phyloP scores from a whole-genome alignment of 768 basidiomycete species.

The Rubroboletus pulcherrimus region DNA sequence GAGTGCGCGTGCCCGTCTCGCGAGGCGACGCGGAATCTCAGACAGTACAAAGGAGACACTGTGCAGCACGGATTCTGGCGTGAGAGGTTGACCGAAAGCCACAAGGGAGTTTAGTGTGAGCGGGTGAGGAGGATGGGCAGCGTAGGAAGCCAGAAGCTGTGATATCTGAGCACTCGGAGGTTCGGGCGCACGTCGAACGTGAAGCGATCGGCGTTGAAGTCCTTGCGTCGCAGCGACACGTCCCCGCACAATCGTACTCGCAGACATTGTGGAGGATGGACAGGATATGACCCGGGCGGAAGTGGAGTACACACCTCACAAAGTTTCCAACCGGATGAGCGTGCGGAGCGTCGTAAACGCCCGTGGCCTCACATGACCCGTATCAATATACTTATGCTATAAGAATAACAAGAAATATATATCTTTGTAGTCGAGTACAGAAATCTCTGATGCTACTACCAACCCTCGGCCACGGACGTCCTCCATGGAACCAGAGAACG shows the following conservation, averaged over 20 bases:
- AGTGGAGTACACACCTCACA: not conserved
- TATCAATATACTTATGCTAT: conserved; percentile 3
- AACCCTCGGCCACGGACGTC: not conserved
- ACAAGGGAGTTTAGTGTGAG: conserved; percentile 71
- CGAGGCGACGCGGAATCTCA: conserved; percentile 76
- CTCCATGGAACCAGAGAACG: not conserved
- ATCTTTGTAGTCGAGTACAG: conserved; percentile 23
- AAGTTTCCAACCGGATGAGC: not conserved
- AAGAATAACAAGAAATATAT: conserved; percentile 26
- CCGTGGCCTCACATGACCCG: not conserved
- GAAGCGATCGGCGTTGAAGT: conserved; percentile 15
- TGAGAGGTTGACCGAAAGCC: conserved; percentile 72
- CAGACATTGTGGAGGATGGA: conserved; percentile 5
- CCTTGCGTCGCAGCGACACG: not conserved
- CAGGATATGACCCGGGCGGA: not conserved
- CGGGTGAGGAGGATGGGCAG: conserved; percentile 59
- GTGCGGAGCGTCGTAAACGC: not conserved
- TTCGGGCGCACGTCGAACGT: conserved; percentile 42
- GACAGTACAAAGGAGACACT: conserved; percentile 73
- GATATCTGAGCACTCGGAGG: conserved; percentile 51
- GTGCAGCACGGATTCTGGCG: conserved; percentile 61
- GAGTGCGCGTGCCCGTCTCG: conserved; percentile 67
- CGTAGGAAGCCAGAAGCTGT: conserved; percentile 59
- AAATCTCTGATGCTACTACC: conserved; percentile 9
- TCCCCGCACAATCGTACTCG: not conserved